Base-by-base conservation (phyloP, 2,329 filamentous ascomycete species). In the Aspergillus brasiliensis region DNA sequence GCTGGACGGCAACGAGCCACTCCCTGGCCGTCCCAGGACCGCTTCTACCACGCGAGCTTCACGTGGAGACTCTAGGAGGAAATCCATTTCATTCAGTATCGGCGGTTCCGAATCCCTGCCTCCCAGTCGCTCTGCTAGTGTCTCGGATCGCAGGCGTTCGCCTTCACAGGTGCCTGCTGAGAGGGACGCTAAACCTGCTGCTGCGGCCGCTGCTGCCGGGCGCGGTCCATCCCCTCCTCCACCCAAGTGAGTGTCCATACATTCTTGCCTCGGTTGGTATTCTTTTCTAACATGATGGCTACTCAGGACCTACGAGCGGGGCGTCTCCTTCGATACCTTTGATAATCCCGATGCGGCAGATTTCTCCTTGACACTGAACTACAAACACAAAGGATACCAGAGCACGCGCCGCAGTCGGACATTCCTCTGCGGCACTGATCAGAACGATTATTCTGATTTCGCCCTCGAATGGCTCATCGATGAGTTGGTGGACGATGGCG, bases 381-480 rank as follows among this genome's bases (percentile, higher is more conserved):
- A 90, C 67, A 91, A 92, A 71, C 93, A 97, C 75, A 89, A 89
- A 67, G 91, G 93, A 65, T 97, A 95, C 76, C 88, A 91, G 67
- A 88, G 88, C 64, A 88, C 88, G 44, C 88, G 92, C 62, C 85
- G 91, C 61, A 95, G 91, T 56, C 87, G 93, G 56, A 96, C 91
- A 8, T 96, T 97, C 69, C 87, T 97, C 73, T 94, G 93, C 64
- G 93, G 93, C 19, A 90, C 93, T 17, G 93, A 97, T 76, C 91
- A 94, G 70, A 92, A 97, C 68, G 86, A 91, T 60, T 97, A 97
- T 76, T 96, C 92, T 6, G 91, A 96, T 63, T 95, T 94, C 76
- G 93, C 93, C 15, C 82, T 97, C 17, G 91, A 96, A 75, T 97
- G 92, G 92, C 83, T 97, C 53, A 86, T 97, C 40, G 91, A 96